Evolutionary conservation across 2,329 filamentous ascomycete species (phyloP), one percentile per base, ranked within the genome.

Genomic region (Fusarium multiceps): DNA sequence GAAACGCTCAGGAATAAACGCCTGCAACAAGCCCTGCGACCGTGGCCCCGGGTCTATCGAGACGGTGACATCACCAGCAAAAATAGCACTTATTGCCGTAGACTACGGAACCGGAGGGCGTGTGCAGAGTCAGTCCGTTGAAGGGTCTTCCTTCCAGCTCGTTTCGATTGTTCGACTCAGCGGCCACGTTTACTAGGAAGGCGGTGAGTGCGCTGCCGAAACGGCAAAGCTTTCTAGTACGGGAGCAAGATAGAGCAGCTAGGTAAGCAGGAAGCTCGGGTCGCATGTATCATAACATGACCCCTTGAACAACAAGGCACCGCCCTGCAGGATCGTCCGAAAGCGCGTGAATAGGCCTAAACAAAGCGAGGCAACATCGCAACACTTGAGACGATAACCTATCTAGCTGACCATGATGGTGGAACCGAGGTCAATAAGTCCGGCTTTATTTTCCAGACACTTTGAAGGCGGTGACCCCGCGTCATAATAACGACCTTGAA

Each of bases 391-490:
- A 70, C 45, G 51, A 68, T 53, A 64, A 61, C 50, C 25, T 30
- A 37, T 28, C 49, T 51, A 71, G 37, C 68, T 67, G 61, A 65
- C 55, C 63, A 66, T 51, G n/a, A 30, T 56, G 49, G 58, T 56
- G 60, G 56, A 72, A 59, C 61, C 65, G 55, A 75, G 65, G 69
- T 66, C 57, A 51, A 75, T 75, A 75, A 75, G 63, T 74, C 73
- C 70, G 73, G 74, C 40, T 75, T 74, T 75, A 75, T 76, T 74
- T 51, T 71, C 53, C 37, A 62, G 53, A 68, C 55, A 56, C 47
- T 68, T 23, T 50, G 41, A 76, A 72, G 75, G 74, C 75, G 75
- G 75, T 77, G 75, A 77, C 75, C 75, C 74, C 75, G 75, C 74
- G 70, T 66, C 63, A 62, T 55, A 68, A 68, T 66, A 66, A 71